phyloP scores from a whole-genome alignment of 768 basidiomycete genomes.

The Kwoniella pini region DNA sequence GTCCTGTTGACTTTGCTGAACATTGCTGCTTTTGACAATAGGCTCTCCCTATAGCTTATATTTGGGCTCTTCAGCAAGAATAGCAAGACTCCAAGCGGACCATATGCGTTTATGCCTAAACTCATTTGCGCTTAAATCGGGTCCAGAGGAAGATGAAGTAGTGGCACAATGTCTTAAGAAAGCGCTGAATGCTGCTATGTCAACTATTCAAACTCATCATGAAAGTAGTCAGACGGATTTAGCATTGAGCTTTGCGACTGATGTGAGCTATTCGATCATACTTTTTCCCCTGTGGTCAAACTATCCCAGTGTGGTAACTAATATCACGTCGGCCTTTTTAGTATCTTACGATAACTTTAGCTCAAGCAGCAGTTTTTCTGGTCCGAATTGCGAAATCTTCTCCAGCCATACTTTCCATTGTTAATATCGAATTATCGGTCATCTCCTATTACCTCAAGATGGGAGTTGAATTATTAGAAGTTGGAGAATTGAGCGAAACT shows the following conservation, averaged over 20 bases:
- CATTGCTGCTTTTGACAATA: conserved; percentile 7
- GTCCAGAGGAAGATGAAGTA: conserved; percentile 28
- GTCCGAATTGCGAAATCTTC: conserved; percentile 33
- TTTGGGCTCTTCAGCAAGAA: conserved; percentile 33
- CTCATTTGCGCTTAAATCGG: conserved; percentile 39
- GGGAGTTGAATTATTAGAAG: conserved; percentile 33
- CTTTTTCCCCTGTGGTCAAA: too few species aligned
- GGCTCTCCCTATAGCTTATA: conserved; percentile 40
- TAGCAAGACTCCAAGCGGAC: conserved; percentile 37
- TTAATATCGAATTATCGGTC: conserved; percentile 34
- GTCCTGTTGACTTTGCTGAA: background rate
- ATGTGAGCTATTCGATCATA: too few species aligned
- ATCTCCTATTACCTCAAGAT: conserved; percentile 41
- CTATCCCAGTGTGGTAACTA: too few species aligned
- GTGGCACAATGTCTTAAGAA: conserved; percentile 35
- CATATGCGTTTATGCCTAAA: conserved; percentile 46
- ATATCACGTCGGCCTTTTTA: background rate
- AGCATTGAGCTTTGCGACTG: conserved; percentile 41
- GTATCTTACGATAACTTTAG: conserved; percentile 31
- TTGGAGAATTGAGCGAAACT: conserved; percentile 37
- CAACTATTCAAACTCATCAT: conserved; percentile 39
- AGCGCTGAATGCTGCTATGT: conserved; percentile 41
- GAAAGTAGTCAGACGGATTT: conserved; percentile 42
- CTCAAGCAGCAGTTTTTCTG: conserved; percentile 30
- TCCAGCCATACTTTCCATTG: conserved; percentile 9